phyloP scores from a whole-genome alignment of 2,329 filamentous ascomycete species.

The Botrytis hyacinthi region DNA sequence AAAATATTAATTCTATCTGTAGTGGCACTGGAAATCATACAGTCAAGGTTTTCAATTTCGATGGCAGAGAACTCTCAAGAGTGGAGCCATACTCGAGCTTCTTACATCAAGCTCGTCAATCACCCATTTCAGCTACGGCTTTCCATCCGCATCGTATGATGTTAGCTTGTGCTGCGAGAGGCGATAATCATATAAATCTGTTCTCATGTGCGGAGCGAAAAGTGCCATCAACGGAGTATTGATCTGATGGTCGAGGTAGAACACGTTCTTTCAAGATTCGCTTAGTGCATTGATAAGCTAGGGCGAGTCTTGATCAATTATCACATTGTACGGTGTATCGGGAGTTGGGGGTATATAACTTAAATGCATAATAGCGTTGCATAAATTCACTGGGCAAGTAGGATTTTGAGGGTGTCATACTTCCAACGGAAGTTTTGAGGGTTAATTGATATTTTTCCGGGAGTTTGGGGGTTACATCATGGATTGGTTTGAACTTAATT shows the following conservation, averaged over 20 bases:
- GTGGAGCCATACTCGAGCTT: slow-evolving; percentile 91
- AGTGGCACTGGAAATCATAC: slow-evolving; percentile 86
- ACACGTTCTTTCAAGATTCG: neutral
- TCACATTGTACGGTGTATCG: slow-evolving; percentile 21
- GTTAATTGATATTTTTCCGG: neutral
- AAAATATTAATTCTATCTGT: slow-evolving; percentile 16
- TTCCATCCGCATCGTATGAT: slow-evolving; percentile 96
- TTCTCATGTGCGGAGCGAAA: slow-evolving; percentile 63
- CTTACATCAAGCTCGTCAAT: slow-evolving; percentile 74
- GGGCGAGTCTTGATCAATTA: slow-evolving; percentile 15
- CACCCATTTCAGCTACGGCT: slow-evolving; percentile 81
- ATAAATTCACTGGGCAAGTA: neutral
- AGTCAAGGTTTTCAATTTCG: slow-evolving; percentile 91
- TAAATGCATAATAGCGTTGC: slow-evolving; percentile 6
- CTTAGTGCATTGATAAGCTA: slow-evolving; percentile 1
- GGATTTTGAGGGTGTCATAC: neutral
- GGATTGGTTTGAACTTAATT: slow-evolving; percentile 9
- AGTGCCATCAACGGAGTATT: slow-evolving; percentile 16
- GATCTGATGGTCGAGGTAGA: neutral
- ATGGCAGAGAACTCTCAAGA: slow-evolving; percentile 73
- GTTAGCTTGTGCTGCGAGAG: slow-evolving; percentile 80
- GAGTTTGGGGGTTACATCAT: neutral
- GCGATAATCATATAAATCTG: slow-evolving; percentile 87
- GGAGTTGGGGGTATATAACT: slow-evolving; percentile 1
- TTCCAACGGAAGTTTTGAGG: neutral